These are phyloP conservation scores for Candida taoyuanica DNA, from an alignment of 805 yeast genomes.

Conservation along the genomic window DNA sequence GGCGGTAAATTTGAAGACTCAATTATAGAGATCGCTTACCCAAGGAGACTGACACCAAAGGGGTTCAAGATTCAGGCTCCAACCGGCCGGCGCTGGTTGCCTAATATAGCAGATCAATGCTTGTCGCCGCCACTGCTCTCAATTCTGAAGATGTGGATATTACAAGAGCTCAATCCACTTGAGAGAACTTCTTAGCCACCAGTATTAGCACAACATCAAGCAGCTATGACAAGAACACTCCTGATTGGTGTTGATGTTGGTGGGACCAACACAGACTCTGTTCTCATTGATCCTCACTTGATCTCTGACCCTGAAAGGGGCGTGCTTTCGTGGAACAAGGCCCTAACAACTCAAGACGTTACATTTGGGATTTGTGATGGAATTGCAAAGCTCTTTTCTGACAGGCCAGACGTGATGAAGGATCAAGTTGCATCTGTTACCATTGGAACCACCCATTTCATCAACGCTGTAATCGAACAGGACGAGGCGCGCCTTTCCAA, in stretches of 20 bases:
- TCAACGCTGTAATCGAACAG: conserved; percentile 44
- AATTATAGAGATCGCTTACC: no score
- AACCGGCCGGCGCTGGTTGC: no score
- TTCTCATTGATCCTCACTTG: conserved; percentile 37
- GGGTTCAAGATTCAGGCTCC: no score
- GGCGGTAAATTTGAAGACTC: no score
- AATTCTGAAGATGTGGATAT: no score
- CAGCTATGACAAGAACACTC: conserved; percentile 7
- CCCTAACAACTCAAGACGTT: conserved; percentile 42
- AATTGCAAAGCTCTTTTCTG: conserved; percentile 30
- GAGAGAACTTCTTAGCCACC: no score
- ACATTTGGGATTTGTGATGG: conserved; percentile 38
- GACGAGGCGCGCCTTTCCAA: conserved; percentile 36
- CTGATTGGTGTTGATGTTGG: conserved; percentile 47
- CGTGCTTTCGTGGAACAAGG: conserved; percentile 38
- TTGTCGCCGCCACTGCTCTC: no score
- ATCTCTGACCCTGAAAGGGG: conserved; percentile 28
- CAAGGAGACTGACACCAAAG: no score
- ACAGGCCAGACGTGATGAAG: conserved; percentile 17
- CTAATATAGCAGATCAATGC: no score
- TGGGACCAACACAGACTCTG: conserved; percentile 48
- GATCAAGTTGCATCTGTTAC: conserved; percentile 37
- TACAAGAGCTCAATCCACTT: no score
- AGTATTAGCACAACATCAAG: no score
- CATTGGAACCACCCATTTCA: conserved; percentile 47